Evolutionary conservation across 192 early-diverging fungal genomes (phyloP), one percentile per base, ranked within the genome.

Genomic region (Phlyctochytrium bullatum): DNA sequence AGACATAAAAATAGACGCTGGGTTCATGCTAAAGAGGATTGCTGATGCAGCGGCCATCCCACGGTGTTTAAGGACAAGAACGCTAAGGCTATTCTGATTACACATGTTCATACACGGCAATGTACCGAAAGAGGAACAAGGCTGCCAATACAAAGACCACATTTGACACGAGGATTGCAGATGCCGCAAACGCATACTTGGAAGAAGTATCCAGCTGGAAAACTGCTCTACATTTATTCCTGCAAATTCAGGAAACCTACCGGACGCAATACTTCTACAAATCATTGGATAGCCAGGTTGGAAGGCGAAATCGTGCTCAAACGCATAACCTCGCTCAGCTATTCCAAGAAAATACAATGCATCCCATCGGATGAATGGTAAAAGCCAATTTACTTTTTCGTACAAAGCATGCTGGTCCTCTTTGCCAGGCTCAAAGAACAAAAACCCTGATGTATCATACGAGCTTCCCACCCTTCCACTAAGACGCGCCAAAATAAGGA

Each of bases 231-330:
- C 17, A 23, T 14, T 47, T 20, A 47, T 47, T 20, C 10, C 40
- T 47, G 20, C 20, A 20, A 14, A 47, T 47, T n/a, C n/a, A 47
- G 40, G 10, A 14, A 14, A 14, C 20, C 10, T 35, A 27, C 28
- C 30, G 24, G 12, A 34, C 14, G 83, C 70, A 20, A 88, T 52
- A n/a, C 73, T 23, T 52, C 87, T 71, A 70, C 88, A 85, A 47
- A 91, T 56, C 16, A 84, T 52, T 6, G 93, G 92, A 33, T 92
- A 65, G 30, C 91, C 76, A 12, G 95, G 93, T 65, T 94, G 90
- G 68, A 97, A 97, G 0, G 95, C 95, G 75, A 89, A 80, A 62
- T 88, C 89, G 68, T 97, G 92, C 68, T 97, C 95, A 73, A 88
- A 92, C 0, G 84, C 69, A 67, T 97, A 97, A 1, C 90, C 90